These are phyloP conservation scores for Ustulina deusta DNA, from an alignment of 2,329 filamentous ascomycete species.

Conservation along the genomic window DNA sequence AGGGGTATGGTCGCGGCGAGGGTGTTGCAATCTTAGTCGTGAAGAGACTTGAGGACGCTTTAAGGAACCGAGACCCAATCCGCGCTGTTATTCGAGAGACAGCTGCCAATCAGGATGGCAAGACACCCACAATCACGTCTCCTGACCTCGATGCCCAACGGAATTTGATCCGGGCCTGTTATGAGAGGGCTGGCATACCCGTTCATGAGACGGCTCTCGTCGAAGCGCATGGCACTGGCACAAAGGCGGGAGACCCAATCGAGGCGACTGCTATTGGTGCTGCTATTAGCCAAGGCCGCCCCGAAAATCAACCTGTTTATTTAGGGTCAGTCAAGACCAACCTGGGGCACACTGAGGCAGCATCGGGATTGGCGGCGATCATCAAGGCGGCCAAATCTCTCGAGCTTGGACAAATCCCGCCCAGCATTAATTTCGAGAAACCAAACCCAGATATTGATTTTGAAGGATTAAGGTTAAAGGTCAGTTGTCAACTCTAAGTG, in stretches of 20 bases:
- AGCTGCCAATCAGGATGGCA: slow-evolving; percentile 58
- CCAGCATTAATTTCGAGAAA: slow-evolving; percentile 42
- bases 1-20: slow-evolving; percentile 38
- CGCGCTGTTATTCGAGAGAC: slow-evolving; percentile 55
- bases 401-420: slow-evolving; percentile 45
- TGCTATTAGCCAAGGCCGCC: slow-evolving; percentile 18
- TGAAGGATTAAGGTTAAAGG: slow-evolving; percentile 20
- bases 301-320: slow-evolving; percentile 12
- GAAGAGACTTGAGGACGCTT: slow-evolving; percentile 25
- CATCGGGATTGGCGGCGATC: slow-evolving; percentile 45
- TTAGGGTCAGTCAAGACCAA: slow-evolving; percentile 49
- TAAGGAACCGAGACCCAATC: slow-evolving; percentile 49
- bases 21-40: slow-evolving; percentile 30
- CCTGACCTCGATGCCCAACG: slow-evolving; percentile 56
- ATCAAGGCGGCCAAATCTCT: slow-evolving; percentile 48
- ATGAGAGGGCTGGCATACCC: slow-evolving; percentile 49
- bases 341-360: slow-evolving; percentile 51
- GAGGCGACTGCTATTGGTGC: slow-evolving; percentile 41
- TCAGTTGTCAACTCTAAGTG: slow-evolving; percentile 2
- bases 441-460: slow-evolving; percentile 38
- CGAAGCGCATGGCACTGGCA: slow-evolving; percentile 49
- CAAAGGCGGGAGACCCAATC: slow-evolving; percentile 44
- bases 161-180: slow-evolving; percentile 50
- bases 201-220: slow-evolving; percentile 39
- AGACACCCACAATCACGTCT: slow-evolving; percentile 58